These are phyloP conservation scores for Phytopythium aichiense DNA, from an alignment of 352 stramenopile species.

Conservation along the genomic window DNA sequence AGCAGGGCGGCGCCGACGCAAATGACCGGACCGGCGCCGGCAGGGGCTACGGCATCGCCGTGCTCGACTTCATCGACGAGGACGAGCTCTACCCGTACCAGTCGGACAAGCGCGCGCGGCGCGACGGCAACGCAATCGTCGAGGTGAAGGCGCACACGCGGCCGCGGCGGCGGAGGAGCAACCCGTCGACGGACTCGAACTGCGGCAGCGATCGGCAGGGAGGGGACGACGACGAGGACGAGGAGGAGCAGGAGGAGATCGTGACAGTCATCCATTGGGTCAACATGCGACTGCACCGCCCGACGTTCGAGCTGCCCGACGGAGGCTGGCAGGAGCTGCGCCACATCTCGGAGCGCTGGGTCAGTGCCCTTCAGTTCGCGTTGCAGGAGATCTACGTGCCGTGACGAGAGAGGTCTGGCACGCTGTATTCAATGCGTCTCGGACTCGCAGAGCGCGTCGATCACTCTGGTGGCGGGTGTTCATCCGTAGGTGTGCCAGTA, in stretches of 20 bases:
- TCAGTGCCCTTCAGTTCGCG: conserved; percentile 12
- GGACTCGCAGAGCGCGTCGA: too few relatives aligned
- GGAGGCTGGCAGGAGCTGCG: conserved; percentile 15
- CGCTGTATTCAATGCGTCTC: background rate
- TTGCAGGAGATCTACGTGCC: conserved; percentile 15
- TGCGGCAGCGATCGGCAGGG: background rate
- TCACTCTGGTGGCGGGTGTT: too few relatives aligned
- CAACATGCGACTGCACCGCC: conserved; percentile 15
- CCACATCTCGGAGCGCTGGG: conserved; percentile 13
- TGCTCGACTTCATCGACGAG: conserved; percentile 34
- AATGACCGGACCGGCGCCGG: background rate
- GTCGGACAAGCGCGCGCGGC: conserved; percentile 24
- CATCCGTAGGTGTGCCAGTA: too few relatives aligned
- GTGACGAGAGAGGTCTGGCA: background rate
- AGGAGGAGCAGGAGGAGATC: conserved; percentile 8
- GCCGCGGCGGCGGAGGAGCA: background rate
- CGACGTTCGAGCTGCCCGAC: conserved; percentile 7
- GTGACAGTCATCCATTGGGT: conserved; percentile 20
- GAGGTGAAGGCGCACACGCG: conserved; percentile 19
- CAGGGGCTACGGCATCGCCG: conserved; percentile 27
- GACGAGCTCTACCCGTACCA: conserved; percentile 52
- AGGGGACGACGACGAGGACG: background rate
- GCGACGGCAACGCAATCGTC: conserved; percentile 35
- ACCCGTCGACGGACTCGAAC: background rate
- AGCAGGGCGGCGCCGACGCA: conserved; percentile 7